phyloP scores from a whole-genome alignment of 164 flowering plant genomes.

The Dillenia turbinata region DNA sequence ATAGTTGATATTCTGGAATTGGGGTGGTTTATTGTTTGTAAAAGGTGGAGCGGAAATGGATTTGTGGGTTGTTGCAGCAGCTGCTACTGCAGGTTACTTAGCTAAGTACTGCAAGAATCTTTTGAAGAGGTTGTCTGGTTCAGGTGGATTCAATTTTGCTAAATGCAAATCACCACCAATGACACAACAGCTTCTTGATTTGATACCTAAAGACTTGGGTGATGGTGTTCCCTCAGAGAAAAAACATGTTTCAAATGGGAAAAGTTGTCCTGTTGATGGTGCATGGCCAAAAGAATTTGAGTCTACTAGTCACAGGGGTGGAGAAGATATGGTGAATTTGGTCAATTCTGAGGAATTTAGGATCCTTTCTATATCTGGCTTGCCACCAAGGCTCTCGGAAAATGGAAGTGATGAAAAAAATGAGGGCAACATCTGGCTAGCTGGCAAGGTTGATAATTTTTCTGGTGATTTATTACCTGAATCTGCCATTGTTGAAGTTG shows the following conservation, averaged over 20 bases:
- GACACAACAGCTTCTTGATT: conserved; percentile 9
- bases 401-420: conserved; percentile 10
- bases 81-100: conserved; percentile 65
- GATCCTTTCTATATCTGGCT: conserved; percentile 21
- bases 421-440: conserved; percentile 6
- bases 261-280: conserved; percentile 11
- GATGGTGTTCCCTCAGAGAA: conserved; percentile 15
- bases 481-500: conserved; percentile 16
- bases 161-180: conserved; percentile 16
- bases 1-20: conserved; percentile 8
- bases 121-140: conserved; percentile 16
- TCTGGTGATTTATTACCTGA: conserved; percentile 14
- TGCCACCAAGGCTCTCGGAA: conserved; percentile 12
- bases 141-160: conserved; percentile 18
- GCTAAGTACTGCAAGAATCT: conserved; percentile 47
- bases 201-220: conserved; percentile 12
- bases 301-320: conserved; percentile 20
- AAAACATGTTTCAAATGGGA: conserved; percentile 8
- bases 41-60: conserved; percentile 42
- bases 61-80: conserved; percentile 66
- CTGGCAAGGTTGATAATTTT: conserved; percentile 8
- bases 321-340: conserved; percentile 12
- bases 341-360: conserved; percentile 13
- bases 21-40: not conserved
- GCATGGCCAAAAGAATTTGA: conserved; percentile 14